These are phyloP conservation scores for Talaromyces proteolyticus DNA, from an alignment of 495 filamentous ascomycete species.

Conservation along the genomic window DNA sequence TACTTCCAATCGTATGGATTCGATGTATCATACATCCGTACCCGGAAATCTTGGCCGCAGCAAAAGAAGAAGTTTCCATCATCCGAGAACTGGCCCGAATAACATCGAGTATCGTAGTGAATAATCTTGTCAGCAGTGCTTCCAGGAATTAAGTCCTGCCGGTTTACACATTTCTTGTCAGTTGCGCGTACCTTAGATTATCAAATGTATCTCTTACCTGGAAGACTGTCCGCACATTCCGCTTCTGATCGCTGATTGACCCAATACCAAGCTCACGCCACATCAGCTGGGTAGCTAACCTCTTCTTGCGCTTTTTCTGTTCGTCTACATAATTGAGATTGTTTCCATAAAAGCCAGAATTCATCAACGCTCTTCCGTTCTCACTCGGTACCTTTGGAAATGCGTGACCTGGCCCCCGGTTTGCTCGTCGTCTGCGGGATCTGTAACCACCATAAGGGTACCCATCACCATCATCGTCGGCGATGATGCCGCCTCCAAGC, in stretches of 20 bases:
- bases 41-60: conserved; percentile 87
- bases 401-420: conserved; percentile 29
- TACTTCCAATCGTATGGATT: conserved; percentile 94
- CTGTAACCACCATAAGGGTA: conserved; percentile 20
- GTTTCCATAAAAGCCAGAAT: conserved; percentile 68
- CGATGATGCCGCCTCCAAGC: conserved; percentile 9
- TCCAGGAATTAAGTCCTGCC: conserved; percentile 57
- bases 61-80: conserved; percentile 98
- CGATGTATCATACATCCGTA: conserved; percentile 96
- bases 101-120: conserved; percentile 77
- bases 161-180: not conserved
- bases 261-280: conserved; percentile 73
- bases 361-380: conserved; percentile 69
- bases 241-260: conserved; percentile 40
- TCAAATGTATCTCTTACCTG: conserved; percentile 41
- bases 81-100: conserved; percentile 93
- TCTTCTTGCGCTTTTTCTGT: conserved; percentile 49
- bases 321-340: conserved; percentile 47
- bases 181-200: not conserved
- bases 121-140: conserved; percentile 82
- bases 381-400: conserved; percentile 78
- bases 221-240: conserved; percentile 56
- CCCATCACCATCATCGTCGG: conserved; percentile 19
- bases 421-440: conserved; percentile 14
- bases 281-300: conserved; percentile 60